Percentiles rank a stretch among this genome's conserved stretches.
These are phyloP conservation scores for Amanita inopinata DNA, from an alignment of 768 basidiomycete species.

Conservation along the genomic window DNA sequence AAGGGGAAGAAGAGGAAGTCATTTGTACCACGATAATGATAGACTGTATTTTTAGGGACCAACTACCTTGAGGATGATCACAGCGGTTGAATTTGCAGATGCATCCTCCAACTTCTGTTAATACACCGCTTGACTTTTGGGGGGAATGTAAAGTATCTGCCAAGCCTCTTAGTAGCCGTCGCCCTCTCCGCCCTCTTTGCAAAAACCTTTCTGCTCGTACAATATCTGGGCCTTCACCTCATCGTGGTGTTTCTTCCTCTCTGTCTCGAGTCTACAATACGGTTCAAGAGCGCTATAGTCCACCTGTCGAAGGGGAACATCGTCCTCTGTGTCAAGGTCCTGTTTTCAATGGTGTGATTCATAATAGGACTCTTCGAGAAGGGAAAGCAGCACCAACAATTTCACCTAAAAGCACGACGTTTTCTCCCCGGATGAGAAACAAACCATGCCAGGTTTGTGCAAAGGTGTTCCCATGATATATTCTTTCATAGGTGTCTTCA, in stretches of 20 bases:
- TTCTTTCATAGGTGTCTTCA: slow-evolving; percentile 90
- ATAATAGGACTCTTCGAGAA: slow-evolving; percentile 3
- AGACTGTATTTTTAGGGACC: slow-evolving; percentile 6
- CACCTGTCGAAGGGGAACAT: slow-evolving; percentile 67
- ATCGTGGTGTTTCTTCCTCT: slow-evolving; percentile 71
- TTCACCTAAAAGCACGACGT: slow-evolving; percentile 94
- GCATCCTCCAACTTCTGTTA: no score
- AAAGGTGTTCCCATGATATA: slow-evolving; percentile 82
- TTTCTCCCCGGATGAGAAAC: slow-evolving; percentile 94
- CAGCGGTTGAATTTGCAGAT: no score
- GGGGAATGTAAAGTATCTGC: slow-evolving; percentile 17
- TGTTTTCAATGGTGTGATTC: slow-evolving; percentile 21
- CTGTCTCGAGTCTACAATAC: slow-evolving; percentile 65
- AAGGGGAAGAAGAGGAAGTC: slow-evolving; percentile 51
- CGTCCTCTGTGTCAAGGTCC: slow-evolving; percentile 92
- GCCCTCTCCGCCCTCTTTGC: slow-evolving; percentile 91
- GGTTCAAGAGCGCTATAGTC: slow-evolving; percentile 62
- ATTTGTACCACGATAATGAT: slow-evolving; percentile 22
- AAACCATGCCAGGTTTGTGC: slow-evolving; percentile 86
- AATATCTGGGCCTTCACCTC: slow-evolving; percentile 76
- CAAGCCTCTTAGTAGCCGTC: slow-evolving; percentile 80
- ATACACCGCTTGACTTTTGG: not conserved
- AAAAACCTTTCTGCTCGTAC: slow-evolving; percentile 81
- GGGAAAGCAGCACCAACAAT: slow-evolving; percentile 51
- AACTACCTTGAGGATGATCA: not conserved